Base-by-base conservation (phyloP, 163 green algal genomes). In the Scenedesmus sp. region DNA sequence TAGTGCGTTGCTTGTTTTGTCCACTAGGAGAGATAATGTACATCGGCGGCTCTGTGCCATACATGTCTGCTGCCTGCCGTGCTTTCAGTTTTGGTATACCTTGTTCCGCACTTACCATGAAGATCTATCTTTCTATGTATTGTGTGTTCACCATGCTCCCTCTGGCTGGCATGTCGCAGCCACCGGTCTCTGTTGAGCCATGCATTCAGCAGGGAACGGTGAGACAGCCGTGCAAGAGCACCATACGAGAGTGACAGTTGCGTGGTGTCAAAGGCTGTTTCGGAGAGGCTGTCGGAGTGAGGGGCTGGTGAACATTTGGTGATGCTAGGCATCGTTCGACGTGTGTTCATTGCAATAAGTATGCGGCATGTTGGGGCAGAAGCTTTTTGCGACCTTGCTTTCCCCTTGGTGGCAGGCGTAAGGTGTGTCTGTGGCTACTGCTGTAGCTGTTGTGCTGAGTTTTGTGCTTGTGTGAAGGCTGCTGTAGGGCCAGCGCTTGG, bases 1-100 rank as follows among this genome's bases (percentile, higher is more conserved):
- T 79, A 79, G 70, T 79, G 70, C 70, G 70, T 52, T 79, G 70
- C 70, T 79, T 13, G 70, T 79, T 79, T 52, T 6, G 70, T 79
- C 23, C 70, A 79, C 70, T 52, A 52, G 15, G 23, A 79, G 70
- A 79, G 70, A 79, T 16, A 52, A 6, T 79, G 70, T 79, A 79
- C 70, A 79, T 16, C 46, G 70, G 46, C 70, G 18, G 70, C 23
- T 52, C 46, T 79, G 70, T 79, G 70, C 70, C 70, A 79, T 79
- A 79, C 70, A 52, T 79, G 70, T 18, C 46, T 46, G 23, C 70
- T 79, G 70, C 70, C 70, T 52, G 70, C 20, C 70, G 46, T 79
- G 70, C 70, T 52, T 79, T 79, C 23, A 23, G 10, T 23, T 79
- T 23, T 79, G 46, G 70, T 13, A 52, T 79, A 6, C 70, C 70